Base-by-base conservation (phyloP, 192 early-diverging fungal genomes). In the Coemansia sp. region DNA sequence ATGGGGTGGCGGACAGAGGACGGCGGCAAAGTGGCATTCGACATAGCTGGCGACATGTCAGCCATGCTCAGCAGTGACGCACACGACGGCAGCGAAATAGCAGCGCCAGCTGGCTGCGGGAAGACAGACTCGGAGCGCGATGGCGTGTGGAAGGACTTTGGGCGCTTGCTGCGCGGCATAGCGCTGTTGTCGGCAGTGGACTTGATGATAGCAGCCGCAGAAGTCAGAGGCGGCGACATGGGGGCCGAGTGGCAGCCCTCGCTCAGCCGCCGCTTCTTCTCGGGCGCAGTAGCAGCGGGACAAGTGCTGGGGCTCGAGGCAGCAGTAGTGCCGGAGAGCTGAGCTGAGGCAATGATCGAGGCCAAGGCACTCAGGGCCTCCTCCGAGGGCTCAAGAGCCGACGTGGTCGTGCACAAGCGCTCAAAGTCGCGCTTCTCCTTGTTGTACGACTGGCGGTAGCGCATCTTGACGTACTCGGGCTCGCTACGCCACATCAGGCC, bases 401-500 rank as follows among this genome's bases (percentile, higher is more conserved):
- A 83, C n/a, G 81, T 75, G 16, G 58, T 61, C 40, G 75, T 75
- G 76, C 81, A 83, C 64, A 83, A 70, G 27, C 81, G 81, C 81
- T 83, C 81, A 76, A 84, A 80, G 66, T 84, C 77, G 71, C 76
- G 76, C 74, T 84, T 84, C 68, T 84, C 82, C 64, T 80, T 78
- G 71, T 77, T 84, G 82, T 84, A 84, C 10, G 76, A 80, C 74
- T 84, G 76, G 71, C 81, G 81, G 74, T 87, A 87, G 72, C 84
- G 78, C 72, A 80, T 62, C 71, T 83, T 85, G 70, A 87, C 86
- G 40, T 72, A 61, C 70, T 85, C 77, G 41, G 78, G 71, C 74
- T 85, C 86, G 69, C 75, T 78, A 29, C 79, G 74, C 86, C 86
- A 87, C 86, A 87, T 85, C 65, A 85, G 69, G 20, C 80, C 79